These are phyloP conservation scores for Cercospora zeina DNA, from an alignment of 2,329 filamentous ascomycete genomes.

Conservation along the genomic window DNA sequence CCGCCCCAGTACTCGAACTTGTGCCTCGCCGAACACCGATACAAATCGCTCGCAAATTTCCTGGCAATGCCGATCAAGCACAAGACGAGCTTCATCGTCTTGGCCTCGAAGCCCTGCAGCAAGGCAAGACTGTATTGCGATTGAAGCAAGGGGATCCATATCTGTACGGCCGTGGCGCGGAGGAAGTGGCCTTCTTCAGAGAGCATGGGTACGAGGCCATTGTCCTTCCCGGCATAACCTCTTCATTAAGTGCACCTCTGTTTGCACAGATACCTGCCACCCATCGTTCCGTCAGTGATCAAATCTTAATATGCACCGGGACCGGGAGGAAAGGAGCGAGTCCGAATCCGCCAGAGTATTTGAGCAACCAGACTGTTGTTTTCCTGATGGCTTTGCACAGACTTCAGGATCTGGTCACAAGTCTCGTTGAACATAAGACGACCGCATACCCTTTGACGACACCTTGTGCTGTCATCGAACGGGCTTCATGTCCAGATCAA, in stretches of 20 bases:
- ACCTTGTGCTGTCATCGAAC: constrained; percentile 88
- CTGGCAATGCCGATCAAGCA: constrained; percentile 90
- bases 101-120: constrained; percentile 67
- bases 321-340: constrained; percentile 87
- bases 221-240: constrained; percentile 88
- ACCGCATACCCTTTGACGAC: constrained; percentile 60
- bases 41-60: constrained; percentile 94
- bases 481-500: constrained; percentile 92
- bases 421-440: constrained; percentile 57
- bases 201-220: constrained; percentile 63
- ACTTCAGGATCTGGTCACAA: constrained; percentile 69
- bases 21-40: constrained; percentile 87
- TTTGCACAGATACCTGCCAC: constrained; percentile 87
- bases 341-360: constrained; percentile 77
- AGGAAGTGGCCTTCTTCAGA: constrained; percentile 85
- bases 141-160: constrained; percentile 97
- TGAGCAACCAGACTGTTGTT: constrained; percentile 76
- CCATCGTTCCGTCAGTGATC: constrained; percentile 85
- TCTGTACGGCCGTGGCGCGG: constrained; percentile 90
- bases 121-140: constrained; percentile 78
- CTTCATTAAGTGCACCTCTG: constrained; percentile 79
- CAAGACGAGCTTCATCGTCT: constrained; percentile 84
- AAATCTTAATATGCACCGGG: constrained; percentile 93
- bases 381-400: constrained; percentile 95
- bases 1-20: constrained; percentile 79